Conservation (phyloP, 202 grass and related monocot genomes). For the Setaria viridis region DNA sequence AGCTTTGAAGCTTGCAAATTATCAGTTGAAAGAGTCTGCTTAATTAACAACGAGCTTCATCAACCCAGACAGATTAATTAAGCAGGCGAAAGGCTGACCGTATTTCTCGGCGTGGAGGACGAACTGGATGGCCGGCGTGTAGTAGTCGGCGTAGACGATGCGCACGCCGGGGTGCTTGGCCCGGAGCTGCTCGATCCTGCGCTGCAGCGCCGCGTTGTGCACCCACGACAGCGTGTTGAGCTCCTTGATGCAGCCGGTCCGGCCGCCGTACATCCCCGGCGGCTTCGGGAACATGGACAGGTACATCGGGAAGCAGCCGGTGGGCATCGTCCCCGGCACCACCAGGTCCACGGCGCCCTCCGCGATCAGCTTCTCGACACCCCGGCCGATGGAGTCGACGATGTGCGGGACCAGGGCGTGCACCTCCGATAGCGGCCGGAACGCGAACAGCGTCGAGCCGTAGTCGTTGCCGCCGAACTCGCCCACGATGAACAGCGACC, state of each 20-base stretch:
- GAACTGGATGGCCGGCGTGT: constrained; percentile 71
- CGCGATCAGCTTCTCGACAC: constrained; percentile 66
- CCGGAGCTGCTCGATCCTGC: constrained; percentile 55
- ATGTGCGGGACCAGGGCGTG: constrained; percentile 57
- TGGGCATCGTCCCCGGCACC: constrained; percentile 66
- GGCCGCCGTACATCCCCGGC: constrained; percentile 41
- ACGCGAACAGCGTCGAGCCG: constrained; percentile 67
- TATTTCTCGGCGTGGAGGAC: constrained; percentile 70
- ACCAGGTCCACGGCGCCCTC: constrained; percentile 75
- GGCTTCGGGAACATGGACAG: constrained; percentile 60
- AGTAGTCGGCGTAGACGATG: constrained; percentile 79
- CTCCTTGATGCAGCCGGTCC: constrained; percentile 67
- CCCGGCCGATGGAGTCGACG: constrained; percentile 52
- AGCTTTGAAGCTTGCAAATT: too few relatives aligned
- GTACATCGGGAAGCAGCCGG: constrained; percentile 75
- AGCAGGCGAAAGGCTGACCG: neutral
- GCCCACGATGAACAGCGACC: constrained; percentile 72
- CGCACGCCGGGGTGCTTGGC: constrained; percentile 55
- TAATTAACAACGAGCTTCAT: too few relatives aligned
- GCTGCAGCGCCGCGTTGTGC: constrained; percentile 68
- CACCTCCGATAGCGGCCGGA: constrained; percentile 46
- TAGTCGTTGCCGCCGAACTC: constrained; percentile 86
- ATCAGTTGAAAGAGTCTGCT: too few relatives aligned
- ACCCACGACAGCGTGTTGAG: constrained; percentile 66
- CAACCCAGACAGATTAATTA: too few relatives aligned